Conservation (phyloP, 1,284 basidiomycete species). For the Irpex sp. region DNA sequence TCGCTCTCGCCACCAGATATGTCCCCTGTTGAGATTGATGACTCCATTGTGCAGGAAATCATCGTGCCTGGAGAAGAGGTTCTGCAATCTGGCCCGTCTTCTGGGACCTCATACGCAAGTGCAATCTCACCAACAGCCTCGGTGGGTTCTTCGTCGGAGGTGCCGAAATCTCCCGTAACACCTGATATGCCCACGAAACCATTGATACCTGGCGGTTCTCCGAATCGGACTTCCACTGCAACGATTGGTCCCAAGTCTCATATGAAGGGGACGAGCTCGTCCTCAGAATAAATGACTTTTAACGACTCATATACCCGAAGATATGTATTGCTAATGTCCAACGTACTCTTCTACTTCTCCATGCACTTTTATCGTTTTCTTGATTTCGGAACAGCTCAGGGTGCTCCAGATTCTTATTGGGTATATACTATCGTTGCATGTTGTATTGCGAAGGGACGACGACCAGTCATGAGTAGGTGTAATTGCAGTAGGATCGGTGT, state of each 20-base stretch:
- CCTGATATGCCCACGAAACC: constrained; percentile 8
- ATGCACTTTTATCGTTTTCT: constrained; percentile 3
- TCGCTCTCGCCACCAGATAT: neutral
- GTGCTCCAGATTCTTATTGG: constrained; percentile 8
- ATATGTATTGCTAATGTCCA: constrained; percentile 12
- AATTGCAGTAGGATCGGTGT: neutral
- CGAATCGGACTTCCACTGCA: constrained; percentile 5
- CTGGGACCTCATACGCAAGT: neutral
- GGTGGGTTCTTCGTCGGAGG: constrained; percentile 2
- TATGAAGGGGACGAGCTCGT: constrained; percentile 4
- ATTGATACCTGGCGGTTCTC: constrained; percentile 3
- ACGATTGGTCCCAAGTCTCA: constrained; percentile 3
- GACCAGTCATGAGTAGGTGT: neutral
- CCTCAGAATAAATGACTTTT: constrained; percentile 4
- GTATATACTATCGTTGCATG: constrained; percentile 8
- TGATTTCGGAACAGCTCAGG: constrained; percentile 13
- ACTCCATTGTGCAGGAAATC: neutral
- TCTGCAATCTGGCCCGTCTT: constrained; percentile 5
- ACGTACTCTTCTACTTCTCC: neutral
- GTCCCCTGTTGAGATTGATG: neutral
- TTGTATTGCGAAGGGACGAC: neutral
- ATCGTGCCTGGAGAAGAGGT: neutral
- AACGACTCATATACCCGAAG: constrained; percentile 6
- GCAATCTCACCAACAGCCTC: constrained; percentile 9
- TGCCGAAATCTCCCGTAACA: constrained; percentile 1